phyloP scores from a whole-genome alignment of 495 filamentous ascomycete genomes.

The Trichoderma reesei region DNA sequence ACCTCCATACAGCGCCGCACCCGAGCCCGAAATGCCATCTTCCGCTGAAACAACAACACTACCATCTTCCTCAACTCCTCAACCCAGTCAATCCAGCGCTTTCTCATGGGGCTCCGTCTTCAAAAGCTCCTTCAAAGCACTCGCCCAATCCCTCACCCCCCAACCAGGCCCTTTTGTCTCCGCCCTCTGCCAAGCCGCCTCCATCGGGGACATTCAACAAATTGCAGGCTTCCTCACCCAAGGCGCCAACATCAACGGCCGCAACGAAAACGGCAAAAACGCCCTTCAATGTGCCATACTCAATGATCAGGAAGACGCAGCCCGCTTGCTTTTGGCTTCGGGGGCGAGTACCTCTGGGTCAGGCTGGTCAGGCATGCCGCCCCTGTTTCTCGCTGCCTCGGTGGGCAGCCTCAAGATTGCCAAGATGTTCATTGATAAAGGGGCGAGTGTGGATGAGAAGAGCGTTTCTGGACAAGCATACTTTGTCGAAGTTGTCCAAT shows the following conservation, averaged over 20 bases:
- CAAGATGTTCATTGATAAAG: conserved; percentile 36
- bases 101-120: background rate
- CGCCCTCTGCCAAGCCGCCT: conserved; percentile 14
- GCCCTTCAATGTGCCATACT: conserved; percentile 13
- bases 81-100: background rate
- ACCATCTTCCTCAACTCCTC: background rate
- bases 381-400: conserved; percentile 47
- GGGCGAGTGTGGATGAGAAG: conserved; percentile 11
- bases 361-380: conserved; percentile 10
- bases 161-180: conserved; percentile 14
- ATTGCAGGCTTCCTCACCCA: conserved; percentile 12
- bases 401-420: conserved; percentile 44
- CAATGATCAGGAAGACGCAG: conserved; percentile 4
- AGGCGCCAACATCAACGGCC: conserved; percentile 15
- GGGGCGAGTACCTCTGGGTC: conserved; percentile 11
- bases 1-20: background rate
- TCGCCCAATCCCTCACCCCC: conserved; percentile 2
- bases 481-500: conserved; percentile 12
- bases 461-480: conserved; percentile 10
- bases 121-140: conserved; percentile 11
- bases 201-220: conserved; percentile 13
- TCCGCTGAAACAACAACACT: background rate
- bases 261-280: conserved; percentile 14
- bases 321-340: conserved; percentile 8
- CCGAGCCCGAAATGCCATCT: background rate